Percentiles rank a stretch among this genome's conserved stretches.
phyloP scores from a whole-genome alignment of 768 basidiomycete species.

The Auriculariales sp. region DNA sequence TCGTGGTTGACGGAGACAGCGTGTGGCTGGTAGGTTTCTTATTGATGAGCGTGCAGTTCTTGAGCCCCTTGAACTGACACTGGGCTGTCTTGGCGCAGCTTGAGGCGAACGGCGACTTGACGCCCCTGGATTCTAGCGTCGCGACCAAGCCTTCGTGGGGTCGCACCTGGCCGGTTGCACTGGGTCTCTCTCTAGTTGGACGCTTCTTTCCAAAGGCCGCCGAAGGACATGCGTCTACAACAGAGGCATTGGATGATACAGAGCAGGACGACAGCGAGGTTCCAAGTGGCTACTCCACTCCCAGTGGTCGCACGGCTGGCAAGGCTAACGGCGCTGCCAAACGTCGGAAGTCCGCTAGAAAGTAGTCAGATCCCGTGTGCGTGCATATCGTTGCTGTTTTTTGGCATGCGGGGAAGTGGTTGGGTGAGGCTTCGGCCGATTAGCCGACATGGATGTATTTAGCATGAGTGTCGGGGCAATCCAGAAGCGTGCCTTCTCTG shows the following conservation, averaged over 20 bases:
- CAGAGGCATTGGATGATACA: constrained; percentile 2
- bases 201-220: constrained; percentile 7
- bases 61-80: constrained; percentile 3
- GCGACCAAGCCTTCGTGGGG: constrained; percentile 40
- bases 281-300: not conserved
- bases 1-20: constrained; percentile 63
- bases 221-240: not conserved
- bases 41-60: constrained; percentile 3
- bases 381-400: no score
- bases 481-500: no score
- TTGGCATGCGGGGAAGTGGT: no score
- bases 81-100: constrained; percentile 26
- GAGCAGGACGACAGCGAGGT: constrained; percentile 1
- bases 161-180: constrained; percentile 55
- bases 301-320: not conserved
- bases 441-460: no score
- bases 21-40: constrained; percentile 54
- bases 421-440: no score
- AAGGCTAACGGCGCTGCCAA: constrained; percentile 6
- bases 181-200: constrained; percentile 22
- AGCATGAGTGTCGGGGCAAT: no score
- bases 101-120: constrained; percentile 42
- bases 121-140: constrained; percentile 42
- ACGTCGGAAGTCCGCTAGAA: not conserved
- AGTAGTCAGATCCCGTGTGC: no score